These are phyloP conservation scores for Fragosphaeria purpurea DNA, from an alignment of 2,329 filamentous ascomycete species.

Conservation along the genomic window DNA sequence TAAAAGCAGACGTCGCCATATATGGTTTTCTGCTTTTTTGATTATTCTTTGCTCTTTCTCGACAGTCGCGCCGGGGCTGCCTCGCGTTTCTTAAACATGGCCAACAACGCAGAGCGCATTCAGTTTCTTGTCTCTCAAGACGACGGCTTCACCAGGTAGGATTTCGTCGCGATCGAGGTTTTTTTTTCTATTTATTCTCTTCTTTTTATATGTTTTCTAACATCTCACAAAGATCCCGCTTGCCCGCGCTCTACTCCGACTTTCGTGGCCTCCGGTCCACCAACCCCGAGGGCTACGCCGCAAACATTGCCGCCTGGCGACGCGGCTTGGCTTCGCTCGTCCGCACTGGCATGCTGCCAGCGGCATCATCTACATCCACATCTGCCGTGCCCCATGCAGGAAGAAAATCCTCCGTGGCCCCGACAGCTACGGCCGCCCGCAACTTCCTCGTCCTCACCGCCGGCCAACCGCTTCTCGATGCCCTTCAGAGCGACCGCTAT, in stretches of 20 bases:
- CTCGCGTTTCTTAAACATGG: constrained; percentile 3
- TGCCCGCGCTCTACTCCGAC: constrained; percentile 18
- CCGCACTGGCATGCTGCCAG: constrained; percentile 22
- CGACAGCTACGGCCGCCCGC: constrained; percentile 20
- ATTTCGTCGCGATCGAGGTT: neutral
- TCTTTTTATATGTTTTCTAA: neutral
- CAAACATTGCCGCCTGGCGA: constrained; percentile 27
- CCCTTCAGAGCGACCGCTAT: constrained; percentile 66
- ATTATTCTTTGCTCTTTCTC: neutral
- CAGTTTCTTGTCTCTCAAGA: constrained; percentile 12
- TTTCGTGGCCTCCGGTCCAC: constrained; percentile 17
- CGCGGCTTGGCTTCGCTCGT: constrained; percentile 21
- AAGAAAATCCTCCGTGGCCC: neutral
- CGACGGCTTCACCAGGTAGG: constrained; percentile 13
- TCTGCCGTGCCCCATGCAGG: neutral
- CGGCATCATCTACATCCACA: constrained; percentile 5
- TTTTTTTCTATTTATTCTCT: neutral
- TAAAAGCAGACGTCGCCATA: no score
- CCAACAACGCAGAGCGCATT: constrained; percentile 13
- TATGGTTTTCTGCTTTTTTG: no score
- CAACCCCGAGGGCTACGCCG: constrained; percentile 18
- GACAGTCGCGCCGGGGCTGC: neutral
- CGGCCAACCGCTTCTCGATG: constrained; percentile 55
- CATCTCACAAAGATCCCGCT: constrained; percentile 12
- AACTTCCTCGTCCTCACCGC: constrained; percentile 43